Base-by-base conservation (phyloP, 441 rosid genomes). In the Cnidoscolus chayamansa region DNA sequence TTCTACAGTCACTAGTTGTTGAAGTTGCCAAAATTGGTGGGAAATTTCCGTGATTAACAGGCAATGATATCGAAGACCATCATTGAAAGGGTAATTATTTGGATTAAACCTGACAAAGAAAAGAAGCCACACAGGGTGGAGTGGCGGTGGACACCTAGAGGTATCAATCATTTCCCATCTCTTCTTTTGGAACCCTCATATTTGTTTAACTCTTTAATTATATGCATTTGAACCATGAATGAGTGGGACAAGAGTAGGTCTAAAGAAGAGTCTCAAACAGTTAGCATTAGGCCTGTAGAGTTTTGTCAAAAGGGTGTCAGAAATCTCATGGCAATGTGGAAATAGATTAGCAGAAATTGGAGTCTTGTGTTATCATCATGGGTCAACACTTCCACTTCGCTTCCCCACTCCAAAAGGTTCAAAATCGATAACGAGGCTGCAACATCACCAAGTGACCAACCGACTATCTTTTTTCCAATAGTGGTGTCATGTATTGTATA, bases 11-110 rank as follows among this genome's bases (percentile, higher is more conserved):
- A 32, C 4, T 30, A 67, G 50, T 2, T 56, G 60, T 65, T 13
- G 49, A 64, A 12, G 58, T 40, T 56, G 68, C 68, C 84, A 74
- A 73, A 78, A 78, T 76, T 71, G 79, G 53, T 77, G 76, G 84
- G 45, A 37, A 50, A 7, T 66, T 45, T 58, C 65, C 69, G 55
- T 74, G 77, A 72, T 68, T 60, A 74, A 64, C 40, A 71, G 77
- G 80, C 73, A 63, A 57, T 59, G 67, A 71, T 50, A 66, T 57
- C 77, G 1, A 54, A 64, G 69, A 62, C 68, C 78, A 79, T 77
- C 65, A 85, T 78, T 75, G 63, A 54, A 75, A 56, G 63, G 63
- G 67, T 62, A 63, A 72, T 73, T 48, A 77, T 78, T 62, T 71
- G 25, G 63, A 67, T 56, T 69, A 71, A 59, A 63, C 43, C 55